phyloP scores from a whole-genome alignment of 2,329 filamentous ascomycete genomes.

The Pseudodiploospora longispora region DNA sequence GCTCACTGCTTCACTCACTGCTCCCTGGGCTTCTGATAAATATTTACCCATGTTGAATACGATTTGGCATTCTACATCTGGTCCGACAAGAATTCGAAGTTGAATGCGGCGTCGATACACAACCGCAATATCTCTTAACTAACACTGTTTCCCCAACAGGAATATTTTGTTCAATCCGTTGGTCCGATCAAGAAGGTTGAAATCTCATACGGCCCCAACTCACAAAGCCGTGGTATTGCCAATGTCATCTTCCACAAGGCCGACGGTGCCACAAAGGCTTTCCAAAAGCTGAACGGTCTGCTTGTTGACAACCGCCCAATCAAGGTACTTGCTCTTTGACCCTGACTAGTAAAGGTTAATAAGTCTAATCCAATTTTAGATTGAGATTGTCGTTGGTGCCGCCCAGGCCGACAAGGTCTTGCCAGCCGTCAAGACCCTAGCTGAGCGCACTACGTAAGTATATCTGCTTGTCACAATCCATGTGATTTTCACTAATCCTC shows the following conservation, averaged over 20 bases:
- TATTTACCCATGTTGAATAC: slow-evolving; percentile 1
- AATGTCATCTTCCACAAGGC: slow-evolving; percentile 78
- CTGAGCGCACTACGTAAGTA: slow-evolving; percentile 69
- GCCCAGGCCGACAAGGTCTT: slow-evolving; percentile 60
- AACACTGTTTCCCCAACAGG: slow-evolving; percentile 67
- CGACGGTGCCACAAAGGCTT: slow-evolving; percentile 77
- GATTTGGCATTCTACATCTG: slow-evolving; percentile 14
- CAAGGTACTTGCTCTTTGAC: slow-evolving; percentile 50
- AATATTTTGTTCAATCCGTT: slow-evolving; percentile 86
- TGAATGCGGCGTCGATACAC: slow-evolving; percentile 20
- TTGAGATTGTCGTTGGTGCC: slow-evolving; percentile 84
- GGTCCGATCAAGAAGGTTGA: slow-evolving; percentile 87
- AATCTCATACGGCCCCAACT: slow-evolving; percentile 86
- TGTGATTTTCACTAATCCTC: background rate
- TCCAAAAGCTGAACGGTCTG: slow-evolving; percentile 75
- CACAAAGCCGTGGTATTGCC: slow-evolving; percentile 84
- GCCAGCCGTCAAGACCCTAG: slow-evolving; percentile 60
- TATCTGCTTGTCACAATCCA: background rate
- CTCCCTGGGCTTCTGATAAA: slow-evolving; percentile 6
- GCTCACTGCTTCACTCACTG: slow-evolving; percentile 24
- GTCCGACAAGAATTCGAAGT: slow-evolving; percentile 23
- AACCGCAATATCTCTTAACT: slow-evolving; percentile 44
- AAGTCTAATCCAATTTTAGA: slow-evolving; percentile 39
- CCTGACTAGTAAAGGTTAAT: background rate
- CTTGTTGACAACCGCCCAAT: slow-evolving; percentile 85